Conservation (phyloP, 805 yeast genomes). For the Ogataea kodamae region DNA sequence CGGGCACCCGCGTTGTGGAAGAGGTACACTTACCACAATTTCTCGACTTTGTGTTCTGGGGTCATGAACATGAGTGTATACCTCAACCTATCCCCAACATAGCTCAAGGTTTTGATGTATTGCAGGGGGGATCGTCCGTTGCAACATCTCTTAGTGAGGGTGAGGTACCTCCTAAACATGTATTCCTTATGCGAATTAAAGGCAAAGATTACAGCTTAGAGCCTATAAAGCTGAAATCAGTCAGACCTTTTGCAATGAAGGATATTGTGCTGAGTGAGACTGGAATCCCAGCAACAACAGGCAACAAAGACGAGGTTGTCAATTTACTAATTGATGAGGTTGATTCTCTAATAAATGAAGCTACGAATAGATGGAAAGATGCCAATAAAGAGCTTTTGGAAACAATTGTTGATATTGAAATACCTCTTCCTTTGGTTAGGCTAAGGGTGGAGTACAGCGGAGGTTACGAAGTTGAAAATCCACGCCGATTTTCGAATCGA, state of each 20-base stretch:
- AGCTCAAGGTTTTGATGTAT: constrained; percentile 63
- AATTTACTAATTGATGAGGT: constrained; percentile 60
- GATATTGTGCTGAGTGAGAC: constrained; percentile 55
- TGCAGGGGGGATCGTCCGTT: constrained; percentile 92
- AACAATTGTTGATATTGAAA: constrained; percentile 32
- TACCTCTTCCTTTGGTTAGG: constrained; percentile 80
- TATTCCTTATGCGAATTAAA: constrained; percentile 65
- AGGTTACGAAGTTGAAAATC: constrained; percentile 88
- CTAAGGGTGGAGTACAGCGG: constrained; percentile 86
- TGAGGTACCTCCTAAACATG: constrained; percentile 73
- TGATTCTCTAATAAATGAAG: constrained; percentile 60
- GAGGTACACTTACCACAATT: constrained; percentile 80
- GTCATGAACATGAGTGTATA: constrained; percentile 95
- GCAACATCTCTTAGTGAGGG: constrained; percentile 88
- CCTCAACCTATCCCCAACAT: constrained; percentile 63
- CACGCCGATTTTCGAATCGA: constrained; percentile 81
- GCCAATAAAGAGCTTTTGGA: constrained; percentile 28
- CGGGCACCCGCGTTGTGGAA: constrained; percentile 79
- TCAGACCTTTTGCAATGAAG: constrained; percentile 78
- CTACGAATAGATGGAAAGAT: constrained; percentile 46
- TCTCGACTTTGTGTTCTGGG: constrained; percentile 87
- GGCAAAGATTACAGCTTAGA: constrained; percentile 54
- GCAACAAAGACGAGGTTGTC: constrained; percentile 58
- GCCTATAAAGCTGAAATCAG: constrained; percentile 61
- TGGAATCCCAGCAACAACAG: constrained; percentile 56